phyloP scores from a whole-genome alignment of 768 basidiomycete species.

The Mycena crocata region DNA sequence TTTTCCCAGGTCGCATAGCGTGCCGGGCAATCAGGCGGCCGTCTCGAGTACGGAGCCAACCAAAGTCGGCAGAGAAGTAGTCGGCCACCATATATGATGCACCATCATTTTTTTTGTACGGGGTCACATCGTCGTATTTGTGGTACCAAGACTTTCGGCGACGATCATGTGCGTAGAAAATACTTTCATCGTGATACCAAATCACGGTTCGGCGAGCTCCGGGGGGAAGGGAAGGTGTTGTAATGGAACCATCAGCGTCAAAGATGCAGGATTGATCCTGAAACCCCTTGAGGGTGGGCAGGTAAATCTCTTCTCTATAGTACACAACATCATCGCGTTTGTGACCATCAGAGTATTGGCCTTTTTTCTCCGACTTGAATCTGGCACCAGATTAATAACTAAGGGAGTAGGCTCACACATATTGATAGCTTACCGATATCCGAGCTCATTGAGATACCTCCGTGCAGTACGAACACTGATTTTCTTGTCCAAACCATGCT shows the following conservation, averaged over 20 bases:
- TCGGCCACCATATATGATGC: conserved; percentile 47
- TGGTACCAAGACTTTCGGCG: conserved; percentile 40
- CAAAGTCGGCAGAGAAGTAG: conserved; percentile 42
- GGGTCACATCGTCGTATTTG: conserved; percentile 29
- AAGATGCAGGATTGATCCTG: conserved; percentile 22
- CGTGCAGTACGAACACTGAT: conserved; percentile 40
- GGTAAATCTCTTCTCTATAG: conserved; percentile 38
- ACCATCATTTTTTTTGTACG: conserved; percentile 47
- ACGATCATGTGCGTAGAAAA: conserved; percentile 49
- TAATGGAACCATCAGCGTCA: conserved; percentile 17
- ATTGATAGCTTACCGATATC: conserved; percentile 31
- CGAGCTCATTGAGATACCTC: conserved; percentile 40
- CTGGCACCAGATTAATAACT: neutral
- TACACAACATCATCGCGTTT: conserved; percentile 44
- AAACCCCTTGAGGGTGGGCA: conserved; percentile 33
- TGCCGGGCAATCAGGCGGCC: conserved; percentile 30
- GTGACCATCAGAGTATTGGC: conserved; percentile 44
- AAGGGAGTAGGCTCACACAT: neutral
- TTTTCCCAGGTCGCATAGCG: conserved; percentile 39
- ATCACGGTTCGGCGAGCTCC: conserved; percentile 26
- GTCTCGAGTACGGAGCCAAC: conserved; percentile 39
- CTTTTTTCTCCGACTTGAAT: conserved; percentile 33
- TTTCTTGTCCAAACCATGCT: conserved; percentile 30
- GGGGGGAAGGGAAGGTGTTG: neutral
- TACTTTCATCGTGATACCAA: conserved; percentile 47